Conservation (phyloP, 257 asterid genomes). For the Mentha longifolia region DNA sequence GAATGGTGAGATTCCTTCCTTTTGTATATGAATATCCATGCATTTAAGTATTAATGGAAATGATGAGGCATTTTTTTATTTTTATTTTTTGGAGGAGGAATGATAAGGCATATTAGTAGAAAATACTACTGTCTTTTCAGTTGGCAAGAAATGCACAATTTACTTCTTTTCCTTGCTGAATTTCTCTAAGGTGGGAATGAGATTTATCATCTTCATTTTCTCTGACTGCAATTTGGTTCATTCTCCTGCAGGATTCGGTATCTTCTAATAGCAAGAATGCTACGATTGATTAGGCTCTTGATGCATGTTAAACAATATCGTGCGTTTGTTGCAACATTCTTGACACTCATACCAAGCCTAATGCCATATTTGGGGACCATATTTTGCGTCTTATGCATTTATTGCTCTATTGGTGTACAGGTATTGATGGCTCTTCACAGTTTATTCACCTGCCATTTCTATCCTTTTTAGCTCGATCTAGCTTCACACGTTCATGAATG, state of each 20-base stretch:
- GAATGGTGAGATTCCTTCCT: conserved; percentile 73
- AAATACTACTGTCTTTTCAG: conserved; percentile 10
- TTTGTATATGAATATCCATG: conserved; percentile 9
- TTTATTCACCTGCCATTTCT: conserved; percentile 16
- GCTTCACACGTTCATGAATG: conserved; percentile 21
- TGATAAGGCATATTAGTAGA: conserved; percentile 6
- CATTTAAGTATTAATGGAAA: conserved; percentile 15
- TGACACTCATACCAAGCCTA: conserved; percentile 92
- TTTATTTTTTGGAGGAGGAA: not conserved
- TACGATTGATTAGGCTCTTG: conserved; percentile 90
- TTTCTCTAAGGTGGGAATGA: not conserved
- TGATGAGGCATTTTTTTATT: not conserved
- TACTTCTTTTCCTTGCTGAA: conserved; percentile 4
- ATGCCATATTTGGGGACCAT: conserved; percentile 96
- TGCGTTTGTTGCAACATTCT: conserved; percentile 93
- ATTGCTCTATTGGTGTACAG: conserved; percentile 96
- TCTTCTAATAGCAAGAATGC: conserved; percentile 96
- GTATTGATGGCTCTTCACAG: conserved; percentile 41
- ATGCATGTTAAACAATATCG: conserved; percentile 89
- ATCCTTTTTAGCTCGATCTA: conserved; percentile 5
- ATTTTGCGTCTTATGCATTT: conserved; percentile 88
- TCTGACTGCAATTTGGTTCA: conserved; percentile 9
- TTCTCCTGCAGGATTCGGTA: conserved; percentile 84
- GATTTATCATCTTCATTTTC: not conserved
- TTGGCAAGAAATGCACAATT: conserved; percentile 14